These are phyloP conservation scores for Pseudofabraea citricarpa DNA, from an alignment of 2,329 filamentous ascomycete genomes.

Conservation along the genomic window DNA sequence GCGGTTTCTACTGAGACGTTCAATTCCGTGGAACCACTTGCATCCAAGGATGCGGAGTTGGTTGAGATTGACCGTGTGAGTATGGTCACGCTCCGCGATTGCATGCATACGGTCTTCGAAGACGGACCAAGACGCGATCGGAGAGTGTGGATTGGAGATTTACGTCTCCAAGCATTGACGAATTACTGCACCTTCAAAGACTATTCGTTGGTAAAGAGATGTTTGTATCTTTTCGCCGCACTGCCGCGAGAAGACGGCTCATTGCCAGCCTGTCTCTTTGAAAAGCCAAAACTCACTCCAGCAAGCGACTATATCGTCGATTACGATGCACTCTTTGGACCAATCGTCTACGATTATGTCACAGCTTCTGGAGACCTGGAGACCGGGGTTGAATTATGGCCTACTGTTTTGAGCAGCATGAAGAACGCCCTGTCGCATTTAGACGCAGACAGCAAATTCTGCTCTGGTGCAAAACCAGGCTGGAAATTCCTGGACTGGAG, in stretches of 20 bases:
- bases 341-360: constrained; percentile 29
- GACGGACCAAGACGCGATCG: constrained; percentile 33
- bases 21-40: not conserved
- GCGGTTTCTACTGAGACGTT: constrained; percentile 19
- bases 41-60: constrained; percentile 18
- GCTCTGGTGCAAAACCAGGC: constrained; percentile 9
- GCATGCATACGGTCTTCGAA: constrained; percentile 35
- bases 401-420: constrained; percentile 26
- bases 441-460: constrained; percentile 17
- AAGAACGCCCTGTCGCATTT: constrained; percentile 22
- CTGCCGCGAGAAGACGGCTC: constrained; percentile 27
- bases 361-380: constrained; percentile 26
- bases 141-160: constrained; percentile 32
- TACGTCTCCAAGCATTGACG: constrained; percentile 31
- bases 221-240: constrained; percentile 31
- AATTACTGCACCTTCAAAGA: constrained; percentile 33
- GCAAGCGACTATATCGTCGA: constrained; percentile 32
- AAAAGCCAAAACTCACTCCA: constrained; percentile 25
- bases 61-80: constrained; percentile 26
- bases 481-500: constrained; percentile 32
- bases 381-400: constrained; percentile 26
- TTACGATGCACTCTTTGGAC: constrained; percentile 31
- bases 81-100: constrained; percentile 30
- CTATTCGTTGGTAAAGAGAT: constrained; percentile 30
- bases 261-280: constrained; percentile 31